Base-by-base conservation (phyloP, 352 stramenopile genomes). In the Elongisporangium undulatum region DNA sequence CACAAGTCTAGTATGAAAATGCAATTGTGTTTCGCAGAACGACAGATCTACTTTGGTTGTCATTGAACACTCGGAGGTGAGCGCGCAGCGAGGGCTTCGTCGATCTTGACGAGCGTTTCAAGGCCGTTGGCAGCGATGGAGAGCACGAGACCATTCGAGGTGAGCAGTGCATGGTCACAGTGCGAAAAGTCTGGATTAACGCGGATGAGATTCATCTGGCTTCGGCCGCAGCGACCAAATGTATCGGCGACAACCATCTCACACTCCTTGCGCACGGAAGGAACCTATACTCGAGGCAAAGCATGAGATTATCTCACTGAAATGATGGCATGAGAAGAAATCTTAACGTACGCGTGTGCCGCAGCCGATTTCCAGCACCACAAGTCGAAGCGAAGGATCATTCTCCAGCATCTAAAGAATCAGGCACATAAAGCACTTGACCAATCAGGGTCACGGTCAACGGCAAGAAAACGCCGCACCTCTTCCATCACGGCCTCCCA, bases 321-420 rank as follows among this genome's bases (percentile, higher is more conserved):
- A 12, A 12, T 10, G 8, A 10, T 12, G 2, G n/a, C 26, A n/a
- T 9, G 1, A 45, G 13, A 34, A 41, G 15, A 17, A 39, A 2
- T 17, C 6, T 22, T 6, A 19, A 62, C 71, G 51, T 72, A 92
- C 82, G 57, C 79, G 69, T 21, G 72, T 87, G 56, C 86, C 86
- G 53, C 86, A 95, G 41, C 86, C 86, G 22, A 95, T 95, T 56
- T 95, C 86, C 19, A 95, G 70, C 20, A 95, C 80, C 7, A 93
- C 83, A 3, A 95, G 66, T 13, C 74, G 78, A 20, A 89, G 56
- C 2, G 63, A 67, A 16, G 80, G 70, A 54, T 93, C 62, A 8
- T 88, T 67, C 38, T 91, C 53, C 15, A 95, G 68, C 69, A 92
- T 87, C 85, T 95, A 59, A 49, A 22, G 0, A 50, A 24, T 54